These are phyloP conservation scores for Solanum etuberosum DNA, from an alignment of 257 asterid genomes.

Conservation along the genomic window DNA sequence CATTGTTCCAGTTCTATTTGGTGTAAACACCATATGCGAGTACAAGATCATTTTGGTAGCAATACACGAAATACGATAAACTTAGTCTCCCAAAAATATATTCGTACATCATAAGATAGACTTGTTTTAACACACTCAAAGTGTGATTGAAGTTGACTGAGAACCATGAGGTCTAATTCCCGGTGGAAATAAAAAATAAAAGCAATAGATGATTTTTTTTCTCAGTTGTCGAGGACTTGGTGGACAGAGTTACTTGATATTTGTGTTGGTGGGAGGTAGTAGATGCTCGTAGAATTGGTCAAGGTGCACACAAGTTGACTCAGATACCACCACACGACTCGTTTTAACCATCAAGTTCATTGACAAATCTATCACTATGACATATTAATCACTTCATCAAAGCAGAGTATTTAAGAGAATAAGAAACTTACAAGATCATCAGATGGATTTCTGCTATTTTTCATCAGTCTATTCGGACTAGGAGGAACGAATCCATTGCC, in stretches of 20 bases:
- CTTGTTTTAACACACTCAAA: not conserved
- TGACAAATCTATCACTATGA: not conserved
- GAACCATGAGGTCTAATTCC: not conserved
- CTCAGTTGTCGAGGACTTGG: fast-evolving
- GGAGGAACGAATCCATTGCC: slow-evolving; percentile 7
- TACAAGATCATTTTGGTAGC: not conserved
- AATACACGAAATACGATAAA: not conserved
- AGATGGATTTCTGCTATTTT: slow-evolving; percentile 6
- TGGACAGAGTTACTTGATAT: not conserved
- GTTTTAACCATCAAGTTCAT: not conserved
- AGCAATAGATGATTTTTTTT: not conserved
- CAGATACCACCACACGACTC: not conserved
- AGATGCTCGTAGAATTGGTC: not conserved
- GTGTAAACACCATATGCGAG: not conserved
- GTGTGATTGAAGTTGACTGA: not conserved
- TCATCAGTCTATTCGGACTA: slow-evolving; percentile 6
- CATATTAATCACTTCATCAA: not conserved
- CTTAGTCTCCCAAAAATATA: not conserved
- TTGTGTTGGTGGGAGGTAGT: not conserved
- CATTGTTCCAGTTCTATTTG: not conserved
- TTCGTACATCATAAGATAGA: not conserved
- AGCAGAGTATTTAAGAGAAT: not conserved
- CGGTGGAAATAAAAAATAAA: not conserved
- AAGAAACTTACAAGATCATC: slow-evolving; percentile 43
- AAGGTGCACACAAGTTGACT: not conserved